A percentile compares a stretch with the other conserved stretches of the same genome.
Conservation (phyloP, 2,329 filamentous ascomycete genomes). For the Rhytidhysteron rufulum region DNA sequence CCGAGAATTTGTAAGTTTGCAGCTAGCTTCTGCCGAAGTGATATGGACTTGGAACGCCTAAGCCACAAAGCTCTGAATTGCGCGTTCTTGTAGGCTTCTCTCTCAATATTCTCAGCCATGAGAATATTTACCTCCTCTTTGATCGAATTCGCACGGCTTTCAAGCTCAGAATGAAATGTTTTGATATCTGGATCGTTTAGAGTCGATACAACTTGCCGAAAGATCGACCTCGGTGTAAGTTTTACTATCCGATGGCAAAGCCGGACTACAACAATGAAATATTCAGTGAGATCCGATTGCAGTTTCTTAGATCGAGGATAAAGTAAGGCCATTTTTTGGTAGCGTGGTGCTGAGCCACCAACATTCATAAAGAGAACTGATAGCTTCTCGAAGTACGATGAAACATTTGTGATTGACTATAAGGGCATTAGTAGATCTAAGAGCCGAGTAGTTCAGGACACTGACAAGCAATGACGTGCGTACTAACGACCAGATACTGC, state of each 20-base stretch:
- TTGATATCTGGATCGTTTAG: conserved; percentile 32
- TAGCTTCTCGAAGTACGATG: conserved; percentile 37
- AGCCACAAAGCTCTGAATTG: conserved; percentile 16
- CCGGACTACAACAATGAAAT: conserved; percentile 39
- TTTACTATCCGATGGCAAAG: conserved; percentile 37
- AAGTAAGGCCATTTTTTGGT: conserved; percentile 37
- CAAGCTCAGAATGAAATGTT: conserved; percentile 30
- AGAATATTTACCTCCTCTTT: conserved; percentile 32
- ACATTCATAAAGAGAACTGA: conserved; percentile 41
- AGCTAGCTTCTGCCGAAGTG: conserved; percentile 12
- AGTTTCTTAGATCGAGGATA: conserved; percentile 38
- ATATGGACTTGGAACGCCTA: conserved; percentile 14
- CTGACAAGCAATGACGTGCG: conserved; percentile 40
- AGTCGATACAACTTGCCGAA: conserved; percentile 28
- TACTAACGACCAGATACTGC: conserved; percentile 45
- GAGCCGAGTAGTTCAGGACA: conserved; percentile 9
- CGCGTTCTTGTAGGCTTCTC: conserved; percentile 25
- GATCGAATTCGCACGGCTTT: conserved; percentile 33
- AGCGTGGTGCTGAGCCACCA: conserved; percentile 39
- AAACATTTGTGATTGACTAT: conserved; percentile 28
- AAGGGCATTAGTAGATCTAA: conserved; percentile 9
- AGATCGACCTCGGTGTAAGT: conserved; percentile 28
- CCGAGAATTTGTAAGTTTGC: conserved; percentile 31
- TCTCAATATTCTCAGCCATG: conserved; percentile 17
- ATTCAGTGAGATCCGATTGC: conserved; percentile 37